A percentile compares a stretch with the other conserved stretches of the same genome.
Conservation (phyloP, 2,329 filamentous ascomycete genomes). For the Capronia epimyces region DNA sequence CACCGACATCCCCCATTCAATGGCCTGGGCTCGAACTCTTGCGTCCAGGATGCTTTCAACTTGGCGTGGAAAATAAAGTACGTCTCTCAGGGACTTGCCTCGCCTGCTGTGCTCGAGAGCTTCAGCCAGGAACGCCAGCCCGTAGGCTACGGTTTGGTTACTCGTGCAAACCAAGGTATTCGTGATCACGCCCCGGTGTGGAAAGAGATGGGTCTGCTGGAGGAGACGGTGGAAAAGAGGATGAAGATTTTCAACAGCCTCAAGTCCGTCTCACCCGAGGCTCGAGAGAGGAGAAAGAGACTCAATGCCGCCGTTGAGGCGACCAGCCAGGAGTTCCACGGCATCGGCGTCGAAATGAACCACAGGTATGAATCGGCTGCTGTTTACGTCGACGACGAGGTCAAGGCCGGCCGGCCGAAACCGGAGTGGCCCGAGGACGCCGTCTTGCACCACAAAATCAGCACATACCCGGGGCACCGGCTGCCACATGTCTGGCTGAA, state of each 20-base stretch:
- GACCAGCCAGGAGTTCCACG: conserved; percentile 50
- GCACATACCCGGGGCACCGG: conserved; percentile 55
- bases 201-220: conserved; percentile 44
- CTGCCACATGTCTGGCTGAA: conserved; percentile 62
- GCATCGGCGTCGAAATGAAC: conserved; percentile 56
- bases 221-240: conserved; percentile 39
- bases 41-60: conserved; percentile 37
- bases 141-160: conserved; percentile 44
- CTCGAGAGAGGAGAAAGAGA: conserved; percentile 36
- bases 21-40: conserved; percentile 37
- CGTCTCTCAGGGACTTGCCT: conserved; percentile 33
- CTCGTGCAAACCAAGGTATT: conserved; percentile 54
- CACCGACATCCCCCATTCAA: conserved; percentile 37
- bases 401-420: conserved; percentile 14
- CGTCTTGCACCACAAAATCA: conserved; percentile 42
- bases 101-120: conserved; percentile 30
- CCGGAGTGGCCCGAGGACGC: conserved; percentile 35
- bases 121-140: conserved; percentile 36
- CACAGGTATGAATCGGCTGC: conserved; percentile 48
- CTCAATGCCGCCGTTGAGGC: conserved; percentile 42
- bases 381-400: conserved; percentile 45
- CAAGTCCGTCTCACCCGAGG: conserved; percentile 36
- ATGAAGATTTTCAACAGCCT: conserved; percentile 41
- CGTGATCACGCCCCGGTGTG: conserved; percentile 48
- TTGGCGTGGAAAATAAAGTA: conserved; percentile 37